Evolutionary conservation across 1,284 basidiomycete genomes (phyloP).

Genomic region (Mycosarcoma maydis): DNA sequence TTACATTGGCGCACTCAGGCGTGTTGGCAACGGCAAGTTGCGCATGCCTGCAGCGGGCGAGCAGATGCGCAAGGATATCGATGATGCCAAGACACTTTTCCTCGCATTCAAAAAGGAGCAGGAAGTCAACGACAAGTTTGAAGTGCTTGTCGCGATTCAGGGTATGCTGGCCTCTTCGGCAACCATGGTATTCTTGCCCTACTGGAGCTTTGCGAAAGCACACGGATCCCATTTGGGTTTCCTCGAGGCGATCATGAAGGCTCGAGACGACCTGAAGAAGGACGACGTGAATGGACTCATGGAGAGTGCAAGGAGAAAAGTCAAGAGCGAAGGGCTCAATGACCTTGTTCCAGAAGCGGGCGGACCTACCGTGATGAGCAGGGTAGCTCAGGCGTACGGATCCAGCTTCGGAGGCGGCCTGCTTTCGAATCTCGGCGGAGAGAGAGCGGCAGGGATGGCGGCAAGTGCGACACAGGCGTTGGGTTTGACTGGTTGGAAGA

Average conservation of each 20-base stretch:
- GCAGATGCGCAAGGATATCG: conserved; percentile 83
- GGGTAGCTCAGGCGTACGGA: conserved; percentile 51
- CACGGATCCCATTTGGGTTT: conserved; percentile 93
- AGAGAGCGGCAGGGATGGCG: conserved; percentile 36
- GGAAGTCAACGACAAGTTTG: conserved; percentile 84
- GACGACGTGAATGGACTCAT: conserved; percentile 87
- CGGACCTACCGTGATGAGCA: conserved; percentile 58
- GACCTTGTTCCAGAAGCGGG: conserved; percentile 56
- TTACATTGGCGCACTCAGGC: conserved; percentile 87
- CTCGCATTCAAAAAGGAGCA: conserved; percentile 78
- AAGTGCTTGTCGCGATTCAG: conserved; percentile 80
- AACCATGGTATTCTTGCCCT: conserved; percentile 93
- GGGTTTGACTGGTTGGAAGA: conserved; percentile 42
- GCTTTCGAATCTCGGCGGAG: conserved; percentile 32
- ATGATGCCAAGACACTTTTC: conserved; percentile 83
- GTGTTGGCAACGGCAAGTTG: conserved; percentile 77
- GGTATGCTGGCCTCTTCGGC: conserved; percentile 87
- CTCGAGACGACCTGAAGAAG: conserved; percentile 88
- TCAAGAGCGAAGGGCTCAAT: conserved; percentile 69
- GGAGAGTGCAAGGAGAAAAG: conserved; percentile 91
- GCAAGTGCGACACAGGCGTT: conserved; percentile 32
- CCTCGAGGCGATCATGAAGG: conserved; percentile 87
- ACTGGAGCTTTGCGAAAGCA: conserved; percentile 88
- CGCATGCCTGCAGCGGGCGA: conserved; percentile 85
- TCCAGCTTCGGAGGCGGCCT: conserved; percentile 36